phyloP scores from a whole-genome alignment of 2,329 filamentous ascomycete genomes.

The Hortaea sp. region DNA sequence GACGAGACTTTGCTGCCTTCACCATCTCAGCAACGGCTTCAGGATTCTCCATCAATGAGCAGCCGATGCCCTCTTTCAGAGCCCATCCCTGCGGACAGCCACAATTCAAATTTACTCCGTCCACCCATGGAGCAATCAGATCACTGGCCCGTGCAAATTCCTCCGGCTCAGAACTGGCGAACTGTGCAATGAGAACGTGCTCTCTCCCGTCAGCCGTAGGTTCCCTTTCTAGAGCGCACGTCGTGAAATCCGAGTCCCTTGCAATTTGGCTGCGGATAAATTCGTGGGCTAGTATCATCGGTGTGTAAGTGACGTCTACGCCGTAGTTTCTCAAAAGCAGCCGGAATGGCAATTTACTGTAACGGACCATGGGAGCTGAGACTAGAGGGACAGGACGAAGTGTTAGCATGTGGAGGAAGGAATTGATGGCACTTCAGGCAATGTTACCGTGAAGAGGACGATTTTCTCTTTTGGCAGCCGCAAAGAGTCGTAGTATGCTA shows the following conservation, averaged over 20 bases:
- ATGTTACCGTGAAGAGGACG: background rate
- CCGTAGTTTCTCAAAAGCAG: constrained; percentile 56
- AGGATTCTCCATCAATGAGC: constrained; percentile 56
- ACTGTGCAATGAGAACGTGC: constrained; percentile 52
- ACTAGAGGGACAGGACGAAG: constrained; percentile 19
- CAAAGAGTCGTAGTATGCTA: background rate
- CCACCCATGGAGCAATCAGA: constrained; percentile 51
- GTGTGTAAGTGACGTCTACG: constrained; percentile 59
- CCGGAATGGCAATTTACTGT: constrained; percentile 53
- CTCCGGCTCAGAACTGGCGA: constrained; percentile 51
- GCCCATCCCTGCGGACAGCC: constrained; percentile 67
- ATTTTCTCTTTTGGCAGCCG: background rate
- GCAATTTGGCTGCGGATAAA: constrained; percentile 20
- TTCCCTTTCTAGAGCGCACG: constrained; percentile 39
- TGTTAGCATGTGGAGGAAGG: background rate
- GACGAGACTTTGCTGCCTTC: constrained; percentile 42
- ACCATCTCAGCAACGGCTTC: constrained; percentile 60
- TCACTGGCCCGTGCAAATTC: constrained; percentile 55
- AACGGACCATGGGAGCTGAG: constrained; percentile 57
- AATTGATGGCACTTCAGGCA: too few species aligned
- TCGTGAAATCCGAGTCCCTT: constrained; percentile 53
- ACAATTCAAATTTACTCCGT: constrained; percentile 61
- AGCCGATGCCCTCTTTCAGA: constrained; percentile 56
- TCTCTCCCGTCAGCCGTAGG: constrained; percentile 9
- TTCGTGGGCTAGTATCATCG: constrained; percentile 45